Evolutionary conservation across 2,329 filamentous ascomycete genomes (phyloP).

Genomic region (Trichophyton simii): DNA sequence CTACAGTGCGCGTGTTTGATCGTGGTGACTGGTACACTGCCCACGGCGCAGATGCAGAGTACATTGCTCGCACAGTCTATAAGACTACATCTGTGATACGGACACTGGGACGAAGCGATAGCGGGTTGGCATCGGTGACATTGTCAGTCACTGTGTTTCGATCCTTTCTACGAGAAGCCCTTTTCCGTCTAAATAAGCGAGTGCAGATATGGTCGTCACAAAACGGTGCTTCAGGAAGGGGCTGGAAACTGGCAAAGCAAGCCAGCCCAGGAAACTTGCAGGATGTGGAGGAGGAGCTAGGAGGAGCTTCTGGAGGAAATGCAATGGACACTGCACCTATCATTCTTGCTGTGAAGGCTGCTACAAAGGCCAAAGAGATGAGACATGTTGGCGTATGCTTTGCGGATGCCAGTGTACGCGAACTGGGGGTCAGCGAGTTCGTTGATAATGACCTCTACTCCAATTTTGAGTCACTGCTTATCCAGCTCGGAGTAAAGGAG

Average conservation of each 20-base stretch:
- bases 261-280: constrained; percentile 93
- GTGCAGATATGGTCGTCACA: constrained; percentile 78
- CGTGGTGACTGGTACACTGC: constrained; percentile 87
- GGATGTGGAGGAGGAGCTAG: constrained; percentile 86
- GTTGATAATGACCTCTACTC: constrained; percentile 98
- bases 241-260: constrained; percentile 84
- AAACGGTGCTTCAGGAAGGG: constrained; percentile 51
- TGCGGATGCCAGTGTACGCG: constrained; percentile 88
- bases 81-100: constrained; percentile 93
- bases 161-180: constrained; percentile 85
- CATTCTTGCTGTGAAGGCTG: constrained; percentile 87
- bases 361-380: constrained; percentile 72
- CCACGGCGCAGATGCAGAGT: constrained; percentile 36
- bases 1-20: constrained; percentile 79
- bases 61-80: constrained; percentile 59
- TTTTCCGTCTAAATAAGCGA: constrained; percentile 81
- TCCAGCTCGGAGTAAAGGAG: constrained; percentile 90
- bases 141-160: constrained; percentile 92
- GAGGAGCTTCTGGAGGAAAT: constrained; percentile 25
- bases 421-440: constrained; percentile 93
- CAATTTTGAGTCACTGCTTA: constrained; percentile 91
- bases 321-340: constrained; percentile 83
- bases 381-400: constrained; percentile 90
- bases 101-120: constrained; percentile 72
- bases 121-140: constrained; percentile 83